A percentile compares a stretch with the other conserved stretches of the same genome.
Conservation (phyloP, 345 rosid genomes). For the Bruguiera sexangula region DNA sequence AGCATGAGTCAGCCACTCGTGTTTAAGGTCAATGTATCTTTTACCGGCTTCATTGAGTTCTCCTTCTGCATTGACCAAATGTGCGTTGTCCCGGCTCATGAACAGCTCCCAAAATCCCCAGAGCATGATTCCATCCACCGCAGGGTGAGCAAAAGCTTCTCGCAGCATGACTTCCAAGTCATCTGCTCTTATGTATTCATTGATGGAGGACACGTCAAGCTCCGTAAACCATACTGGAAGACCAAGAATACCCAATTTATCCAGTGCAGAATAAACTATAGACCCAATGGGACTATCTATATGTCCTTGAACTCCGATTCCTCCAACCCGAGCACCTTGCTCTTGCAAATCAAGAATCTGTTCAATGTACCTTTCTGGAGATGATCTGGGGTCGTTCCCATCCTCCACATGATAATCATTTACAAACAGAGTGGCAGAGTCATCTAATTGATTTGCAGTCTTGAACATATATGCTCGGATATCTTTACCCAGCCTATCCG, state of each 20-base stretch:
- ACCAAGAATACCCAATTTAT: conserved; percentile 72
- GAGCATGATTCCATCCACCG: conserved; percentile 89
- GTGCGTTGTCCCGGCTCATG: conserved; percentile 73
- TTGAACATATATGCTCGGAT: conserved; percentile 71
- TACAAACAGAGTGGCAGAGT: conserved; percentile 63
- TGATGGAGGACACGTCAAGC: conserved; percentile 76
- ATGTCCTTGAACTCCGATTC: conserved; percentile 93
- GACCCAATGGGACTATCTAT: conserved; percentile 81
- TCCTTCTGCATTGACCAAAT: conserved; percentile 88
- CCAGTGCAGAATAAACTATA: conserved; percentile 62
- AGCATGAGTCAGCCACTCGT: conserved; percentile 63
- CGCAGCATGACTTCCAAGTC: conserved; percentile 93
- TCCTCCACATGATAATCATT: conserved; percentile 94
- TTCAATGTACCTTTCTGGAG: conserved; percentile 70
- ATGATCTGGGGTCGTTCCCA: conserved; percentile 69
- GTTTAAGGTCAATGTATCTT: conserved; percentile 61
- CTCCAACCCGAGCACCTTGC: conserved; percentile 82
- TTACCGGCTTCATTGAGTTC: conserved; percentile 81
- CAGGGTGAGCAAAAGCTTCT: conserved; percentile 89
- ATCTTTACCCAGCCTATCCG: conserved; percentile 55
- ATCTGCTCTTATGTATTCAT: conserved; percentile 82
- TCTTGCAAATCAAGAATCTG: conserved; percentile 65
- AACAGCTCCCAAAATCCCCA: conserved; percentile 99
- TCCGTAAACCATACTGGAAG: conserved; percentile 94
- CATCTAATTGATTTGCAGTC: conserved; percentile 66